These are phyloP conservation scores for Primulina huaijiensis DNA, from an alignment of 257 asterid species.

Conservation along the genomic window DNA sequence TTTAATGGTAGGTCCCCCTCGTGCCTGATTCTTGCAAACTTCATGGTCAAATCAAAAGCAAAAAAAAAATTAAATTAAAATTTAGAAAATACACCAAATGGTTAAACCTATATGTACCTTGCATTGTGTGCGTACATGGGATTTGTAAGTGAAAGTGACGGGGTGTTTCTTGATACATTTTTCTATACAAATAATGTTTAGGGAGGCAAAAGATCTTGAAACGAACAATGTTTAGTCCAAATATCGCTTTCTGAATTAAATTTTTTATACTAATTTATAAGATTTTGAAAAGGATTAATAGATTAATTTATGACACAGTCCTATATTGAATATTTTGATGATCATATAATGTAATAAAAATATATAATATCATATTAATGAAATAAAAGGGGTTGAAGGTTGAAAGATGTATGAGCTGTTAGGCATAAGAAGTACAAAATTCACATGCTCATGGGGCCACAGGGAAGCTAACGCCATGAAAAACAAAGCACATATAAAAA, in stretches of 20 bases:
- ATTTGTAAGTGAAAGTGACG: neutral
- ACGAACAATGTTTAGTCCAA: neutral
- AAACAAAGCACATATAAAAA: conserved; percentile 17
- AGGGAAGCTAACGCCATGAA: conserved; percentile 21
- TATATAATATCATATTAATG: conserved; percentile 19
- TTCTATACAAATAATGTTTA: neutral
- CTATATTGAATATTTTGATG: no score
- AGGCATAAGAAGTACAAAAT: conserved; percentile 30
- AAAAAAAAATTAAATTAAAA: no score
- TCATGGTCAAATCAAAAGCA: conserved; percentile 21
- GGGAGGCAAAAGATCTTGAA: neutral
- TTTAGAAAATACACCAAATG: neutral
- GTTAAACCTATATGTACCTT: neutral
- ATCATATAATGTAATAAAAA: neutral
- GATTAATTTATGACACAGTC: neutral
- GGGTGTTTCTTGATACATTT: neutral
- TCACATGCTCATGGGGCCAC: conserved; percentile 29
- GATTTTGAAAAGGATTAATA: no score
- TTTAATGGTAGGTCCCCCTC: conserved; percentile 36
- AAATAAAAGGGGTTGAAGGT: conserved; percentile 2
- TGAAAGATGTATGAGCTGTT: conserved; percentile 40
- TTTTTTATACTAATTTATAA: no score
- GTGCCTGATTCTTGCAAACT: conserved; percentile 33
- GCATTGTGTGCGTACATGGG: neutral
- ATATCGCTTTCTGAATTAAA: no score